Evolutionary conservation across 2,329 filamentous ascomycete genomes (phyloP), one percentile per base, ranked within the genome.

Genomic region (Passalora sequoiae): DNA sequence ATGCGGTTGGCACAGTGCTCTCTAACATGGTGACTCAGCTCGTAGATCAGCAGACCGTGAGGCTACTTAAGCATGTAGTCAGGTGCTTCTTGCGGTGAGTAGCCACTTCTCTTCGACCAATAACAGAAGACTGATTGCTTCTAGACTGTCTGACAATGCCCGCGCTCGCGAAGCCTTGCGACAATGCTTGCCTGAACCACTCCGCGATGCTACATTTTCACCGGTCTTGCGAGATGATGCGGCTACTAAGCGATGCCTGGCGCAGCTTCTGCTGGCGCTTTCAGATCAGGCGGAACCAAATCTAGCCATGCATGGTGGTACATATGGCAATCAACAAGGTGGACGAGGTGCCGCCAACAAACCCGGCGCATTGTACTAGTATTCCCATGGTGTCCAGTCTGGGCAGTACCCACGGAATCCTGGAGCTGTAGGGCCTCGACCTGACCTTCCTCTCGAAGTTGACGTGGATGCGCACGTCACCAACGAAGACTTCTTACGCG

Each of bases 21-120:
- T 95, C 88, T 71, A 98, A 97, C 64, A 98, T 98, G 92, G 92
- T 98, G 44, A 89, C 85, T 40, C 91, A 97, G 69, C 78, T 98
- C 27, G 92, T 97, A 28, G 92, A 98, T 68, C 91, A 95, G 62
- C 92, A 98, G 69, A 98, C 92, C 1, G 92, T 94, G 21, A 79
- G 92, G 40, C 75, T 98, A 35, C 79, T 98, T 17, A 98, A 98
- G 77, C 92, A 98, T 64, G 92, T 98, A 44, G 92, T 98, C 24
- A 78, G 92, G 56, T 98, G 92, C 70, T 98, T 98, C 67, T 77
- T 98, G 62, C 80, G 92, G 88, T 94, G 73, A 57, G 80, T 70
- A 22, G n/a, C n/a, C 9, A 9, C 25, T 30, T 15, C n/a, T 17
- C 19, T 8, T 38, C 35, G 8, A 22, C n/a, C 6, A 25, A 29